Evolutionary conservation across 2,329 filamentous ascomycete species (phyloP).

Genomic region (Colletotrichum coccodes): DNA sequence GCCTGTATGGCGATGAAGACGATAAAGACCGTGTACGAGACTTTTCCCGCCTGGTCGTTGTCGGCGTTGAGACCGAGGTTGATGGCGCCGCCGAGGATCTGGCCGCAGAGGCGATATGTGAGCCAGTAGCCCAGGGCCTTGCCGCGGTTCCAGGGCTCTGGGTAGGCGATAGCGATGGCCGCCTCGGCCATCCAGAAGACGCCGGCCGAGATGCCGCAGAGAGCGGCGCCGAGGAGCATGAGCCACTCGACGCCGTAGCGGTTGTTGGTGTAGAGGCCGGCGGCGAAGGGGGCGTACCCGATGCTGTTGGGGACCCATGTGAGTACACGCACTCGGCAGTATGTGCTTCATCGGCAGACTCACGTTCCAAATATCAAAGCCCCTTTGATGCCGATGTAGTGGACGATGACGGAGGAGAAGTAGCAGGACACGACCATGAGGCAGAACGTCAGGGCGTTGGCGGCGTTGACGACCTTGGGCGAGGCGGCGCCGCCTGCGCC

Average conservation of each 20-base stretch:
- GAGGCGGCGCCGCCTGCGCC: slow-evolving; percentile 74
- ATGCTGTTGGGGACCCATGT: slow-evolving; percentile 46
- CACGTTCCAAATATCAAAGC: slow-evolving; percentile 77
- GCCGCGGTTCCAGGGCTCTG: slow-evolving; percentile 75
- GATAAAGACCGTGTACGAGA: slow-evolving; percentile 75
- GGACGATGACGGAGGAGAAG: slow-evolving; percentile 71
- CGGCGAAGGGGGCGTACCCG: slow-evolving; percentile 77
- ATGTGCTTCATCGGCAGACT: slow-evolving; percentile 36
- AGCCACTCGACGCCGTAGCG: slow-evolving; percentile 77
- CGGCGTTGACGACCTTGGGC: slow-evolving; percentile 75
- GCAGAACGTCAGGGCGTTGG: slow-evolving; percentile 77
- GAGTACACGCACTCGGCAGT: neutral
- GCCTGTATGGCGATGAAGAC: slow-evolving; percentile 79
- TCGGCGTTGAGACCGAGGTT: slow-evolving; percentile 74
- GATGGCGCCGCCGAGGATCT: slow-evolving; percentile 78
- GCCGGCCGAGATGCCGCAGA: slow-evolving; percentile 77
- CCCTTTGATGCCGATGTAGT: slow-evolving; percentile 76
- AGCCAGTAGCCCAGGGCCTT: slow-evolving; percentile 77
- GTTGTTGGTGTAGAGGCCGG: slow-evolving; percentile 78
- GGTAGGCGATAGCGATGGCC: slow-evolving; percentile 78
- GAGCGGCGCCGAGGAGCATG: slow-evolving; percentile 72
- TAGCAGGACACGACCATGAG: slow-evolving; percentile 79
- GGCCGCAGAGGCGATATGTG: slow-evolving; percentile 65
- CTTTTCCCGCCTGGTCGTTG: slow-evolving; percentile 67
- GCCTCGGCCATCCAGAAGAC: slow-evolving; percentile 82